phyloP scores from a whole-genome alignment of 768 basidiomycete species.

The Phlegmacium glaucopus region DNA sequence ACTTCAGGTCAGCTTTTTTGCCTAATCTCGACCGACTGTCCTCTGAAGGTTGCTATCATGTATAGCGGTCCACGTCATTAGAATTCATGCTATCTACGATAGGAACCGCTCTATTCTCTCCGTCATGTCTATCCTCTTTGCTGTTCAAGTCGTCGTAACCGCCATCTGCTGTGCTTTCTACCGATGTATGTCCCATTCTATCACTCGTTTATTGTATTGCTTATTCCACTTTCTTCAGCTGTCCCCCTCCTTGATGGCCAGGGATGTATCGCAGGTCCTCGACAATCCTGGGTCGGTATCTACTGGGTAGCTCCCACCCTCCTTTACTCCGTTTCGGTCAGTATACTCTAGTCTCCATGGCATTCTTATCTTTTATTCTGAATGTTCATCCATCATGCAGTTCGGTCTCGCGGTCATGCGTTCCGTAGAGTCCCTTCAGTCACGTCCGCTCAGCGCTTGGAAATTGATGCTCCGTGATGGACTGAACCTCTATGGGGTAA shows the following conservation, averaged over 20 bases:
- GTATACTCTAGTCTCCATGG: constrained; percentile 12
- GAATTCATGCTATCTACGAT: constrained; percentile 77
- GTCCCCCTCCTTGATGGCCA: constrained; percentile 72
- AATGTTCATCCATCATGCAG: constrained; percentile 24
- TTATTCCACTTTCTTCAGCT: constrained; percentile 31
- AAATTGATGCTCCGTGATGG: constrained; percentile 90
- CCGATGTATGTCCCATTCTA: constrained; percentile 44
- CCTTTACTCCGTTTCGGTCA: constrained; percentile 66
- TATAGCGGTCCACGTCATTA: constrained; percentile 67
- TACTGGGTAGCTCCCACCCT: constrained; percentile 82
- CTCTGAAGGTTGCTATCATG: neutral
- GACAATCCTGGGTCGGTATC: constrained; percentile 76
- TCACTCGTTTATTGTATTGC: constrained; percentile 1
- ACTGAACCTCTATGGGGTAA: constrained; percentile 77
- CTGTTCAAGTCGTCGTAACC: constrained; percentile 69
- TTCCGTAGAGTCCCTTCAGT: constrained; percentile 52
- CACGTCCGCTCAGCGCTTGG: constrained; percentile 65
- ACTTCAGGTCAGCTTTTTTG: constrained; percentile 43
- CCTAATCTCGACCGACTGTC: too few species aligned
- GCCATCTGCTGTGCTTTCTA: constrained; percentile 76
- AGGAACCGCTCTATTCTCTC: constrained; percentile 52
- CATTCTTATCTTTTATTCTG: constrained; percentile 8
- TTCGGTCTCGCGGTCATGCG: constrained; percentile 59
- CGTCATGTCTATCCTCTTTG: constrained; percentile 57
- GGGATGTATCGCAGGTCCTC: constrained; percentile 85